phyloP scores from a whole-genome alignment of 2,329 filamentous ascomycete genomes.

The Fusarium coicis region DNA sequence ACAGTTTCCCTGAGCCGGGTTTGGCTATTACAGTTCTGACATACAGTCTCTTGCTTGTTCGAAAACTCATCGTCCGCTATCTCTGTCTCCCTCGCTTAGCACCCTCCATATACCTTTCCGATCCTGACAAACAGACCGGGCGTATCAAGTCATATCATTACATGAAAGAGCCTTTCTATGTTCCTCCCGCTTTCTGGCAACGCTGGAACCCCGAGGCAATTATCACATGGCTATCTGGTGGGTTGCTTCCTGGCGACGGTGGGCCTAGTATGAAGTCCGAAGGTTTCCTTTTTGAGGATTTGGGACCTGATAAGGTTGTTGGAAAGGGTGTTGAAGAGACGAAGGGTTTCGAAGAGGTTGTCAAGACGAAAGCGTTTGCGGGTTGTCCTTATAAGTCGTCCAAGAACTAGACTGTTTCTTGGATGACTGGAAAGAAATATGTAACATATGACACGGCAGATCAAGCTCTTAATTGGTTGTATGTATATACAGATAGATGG shows the following conservation, averaged over 20 bases:
- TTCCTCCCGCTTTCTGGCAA: slow-evolving; percentile 67
- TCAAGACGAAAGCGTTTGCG: slow-evolving; percentile 43
- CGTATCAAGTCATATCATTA: slow-evolving; percentile 63
- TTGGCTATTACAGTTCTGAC: slow-evolving; percentile 53
- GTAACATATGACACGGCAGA: too few species aligned
- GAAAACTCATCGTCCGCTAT: slow-evolving; percentile 67
- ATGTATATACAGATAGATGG: not conserved
- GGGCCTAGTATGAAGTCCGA: slow-evolving; percentile 54
- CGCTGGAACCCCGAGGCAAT: slow-evolving; percentile 70
- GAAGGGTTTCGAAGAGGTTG: slow-evolving; percentile 43
- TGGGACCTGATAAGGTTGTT: slow-evolving; percentile 69
- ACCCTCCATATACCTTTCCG: slow-evolving; percentile 53
- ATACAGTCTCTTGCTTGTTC: slow-evolving; percentile 59
- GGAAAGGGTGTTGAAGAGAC: slow-evolving; percentile 62
- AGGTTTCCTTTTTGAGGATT: slow-evolving; percentile 66
- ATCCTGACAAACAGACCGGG: slow-evolving; percentile 64
- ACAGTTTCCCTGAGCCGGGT: slow-evolving; percentile 58
- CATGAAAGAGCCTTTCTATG: slow-evolving; percentile 73
- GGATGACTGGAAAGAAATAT: not conserved
- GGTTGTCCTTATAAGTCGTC: slow-evolving; percentile 58
- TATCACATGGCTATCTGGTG: slow-evolving; percentile 57
- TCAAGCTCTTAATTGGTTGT: not conserved
- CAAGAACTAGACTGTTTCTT: not conserved
- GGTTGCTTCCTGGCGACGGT: slow-evolving; percentile 57
- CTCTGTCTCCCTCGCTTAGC: slow-evolving; percentile 68